Percentiles rank a stretch among this genome's conserved stretches.
These are phyloP conservation scores for Viridothelium virens DNA, from an alignment of 495 filamentous ascomycete genomes.

Conservation along the genomic window DNA sequence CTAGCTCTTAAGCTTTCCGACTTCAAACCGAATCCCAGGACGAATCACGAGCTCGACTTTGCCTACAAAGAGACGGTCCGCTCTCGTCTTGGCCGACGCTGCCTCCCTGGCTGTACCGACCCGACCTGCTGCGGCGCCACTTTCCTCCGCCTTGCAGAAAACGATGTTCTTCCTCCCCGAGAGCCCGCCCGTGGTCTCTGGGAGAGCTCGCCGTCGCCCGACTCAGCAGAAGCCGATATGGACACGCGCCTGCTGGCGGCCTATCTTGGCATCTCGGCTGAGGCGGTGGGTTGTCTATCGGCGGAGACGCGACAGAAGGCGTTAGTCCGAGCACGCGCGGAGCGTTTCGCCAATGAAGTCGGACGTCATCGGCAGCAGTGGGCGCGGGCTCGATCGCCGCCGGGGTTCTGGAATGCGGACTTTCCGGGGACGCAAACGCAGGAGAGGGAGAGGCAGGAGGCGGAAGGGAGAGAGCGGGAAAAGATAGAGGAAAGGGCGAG, in stretches of 20 bases:
- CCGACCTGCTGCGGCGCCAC: constrained; percentile 67
- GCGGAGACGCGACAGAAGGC: constrained; percentile 46
- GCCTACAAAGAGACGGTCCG: constrained; percentile 73
- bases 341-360: constrained; percentile 57
- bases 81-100: constrained; percentile 61
- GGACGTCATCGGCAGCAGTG: constrained; percentile 73
- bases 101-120: constrained; percentile 69
- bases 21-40: constrained; percentile 76
- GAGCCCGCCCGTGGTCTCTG: constrained; percentile 17
- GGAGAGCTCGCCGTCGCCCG: not conserved
- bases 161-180: constrained; percentile 26
- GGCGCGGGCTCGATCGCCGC: constrained; percentile 60
- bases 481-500: constrained; percentile 65
- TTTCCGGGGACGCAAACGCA: constrained; percentile 81
- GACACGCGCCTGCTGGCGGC: constrained; percentile 53
- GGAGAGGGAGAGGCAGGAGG: constrained; percentile 53
- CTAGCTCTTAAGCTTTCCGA: constrained; percentile 39
- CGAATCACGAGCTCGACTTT: constrained; percentile 63
- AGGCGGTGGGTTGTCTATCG: constrained; percentile 22
- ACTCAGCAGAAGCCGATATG: constrained; percentile 34
- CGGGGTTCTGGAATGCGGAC: constrained; percentile 83
- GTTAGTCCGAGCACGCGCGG: constrained; percentile 59
- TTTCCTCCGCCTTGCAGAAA: constrained; percentile 58
- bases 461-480: constrained; percentile 48
- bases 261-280: constrained; percentile 51